A percentile compares a stretch with the other conserved stretches of the same genome.
Evolutionary conservation across 257 asterid species (phyloP).

Genomic region (Ehretia macrophylla): DNA sequence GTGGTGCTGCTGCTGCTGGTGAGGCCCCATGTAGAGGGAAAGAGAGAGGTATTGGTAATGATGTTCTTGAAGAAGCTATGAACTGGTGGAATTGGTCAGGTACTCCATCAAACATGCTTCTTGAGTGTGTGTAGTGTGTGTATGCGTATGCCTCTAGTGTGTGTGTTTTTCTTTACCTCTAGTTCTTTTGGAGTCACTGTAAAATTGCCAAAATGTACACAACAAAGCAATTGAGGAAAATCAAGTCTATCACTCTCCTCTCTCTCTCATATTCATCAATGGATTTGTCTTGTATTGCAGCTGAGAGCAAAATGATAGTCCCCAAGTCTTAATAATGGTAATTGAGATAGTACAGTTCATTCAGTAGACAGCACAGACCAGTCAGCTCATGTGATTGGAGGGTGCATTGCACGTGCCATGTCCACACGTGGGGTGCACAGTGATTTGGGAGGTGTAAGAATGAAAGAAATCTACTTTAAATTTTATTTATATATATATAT

Average conservation of each 20-base stretch:
- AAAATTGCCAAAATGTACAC: neutral
- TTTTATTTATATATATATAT: no score
- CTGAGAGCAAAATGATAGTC: slow-evolving; percentile 16
- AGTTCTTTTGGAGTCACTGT: slow-evolving; percentile 4
- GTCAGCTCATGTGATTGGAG: slow-evolving; percentile 41
- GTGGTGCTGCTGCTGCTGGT: slow-evolving; percentile 8
- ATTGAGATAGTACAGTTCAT: slow-evolving; percentile 35
- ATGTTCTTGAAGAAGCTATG: slow-evolving; percentile 42
- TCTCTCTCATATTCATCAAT: slow-evolving; percentile 31
- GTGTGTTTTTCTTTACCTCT: neutral
- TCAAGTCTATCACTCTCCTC: neutral
- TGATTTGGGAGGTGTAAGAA: neutral
- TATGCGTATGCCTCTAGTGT: neutral
- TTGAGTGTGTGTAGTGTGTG: slow-evolving; percentile 1
- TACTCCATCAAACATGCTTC: slow-evolving; percentile 55
- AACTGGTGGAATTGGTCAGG: slow-evolving; percentile 55
- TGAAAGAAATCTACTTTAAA: neutral
- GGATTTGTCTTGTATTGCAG: slow-evolving; percentile 53
- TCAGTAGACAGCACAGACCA: slow-evolving; percentile 16
- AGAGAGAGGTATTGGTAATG: slow-evolving; percentile 34
- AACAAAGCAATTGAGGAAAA: neutral
- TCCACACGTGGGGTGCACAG: slow-evolving; percentile 65
- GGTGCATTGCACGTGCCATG: slow-evolving; percentile 46
- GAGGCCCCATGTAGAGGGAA: slow-evolving; percentile 34
- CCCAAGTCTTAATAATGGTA: slow-evolving; percentile 19